Evolutionary conservation across 108 stramenopile species (phyloP).

Genomic region (Fragilariopsis cylindrus): DNA sequence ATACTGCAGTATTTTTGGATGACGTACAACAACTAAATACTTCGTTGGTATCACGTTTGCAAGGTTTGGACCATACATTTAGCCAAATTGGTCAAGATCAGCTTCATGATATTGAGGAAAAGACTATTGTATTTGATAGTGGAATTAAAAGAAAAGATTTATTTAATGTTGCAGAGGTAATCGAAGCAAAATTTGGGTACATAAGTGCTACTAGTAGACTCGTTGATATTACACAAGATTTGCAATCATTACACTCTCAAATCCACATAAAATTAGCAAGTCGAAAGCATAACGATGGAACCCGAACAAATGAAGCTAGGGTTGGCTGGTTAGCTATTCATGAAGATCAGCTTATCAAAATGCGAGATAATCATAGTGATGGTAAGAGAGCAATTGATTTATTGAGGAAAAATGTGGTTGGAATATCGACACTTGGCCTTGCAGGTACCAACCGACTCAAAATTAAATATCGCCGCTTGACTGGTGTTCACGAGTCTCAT

Average conservation of each 20-base stretch:
- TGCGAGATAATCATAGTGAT: not conserved
- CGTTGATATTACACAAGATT: not conserved
- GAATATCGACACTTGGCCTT: not conserved
- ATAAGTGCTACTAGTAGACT: not conserved
- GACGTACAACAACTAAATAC: no score
- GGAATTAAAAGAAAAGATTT: no score
- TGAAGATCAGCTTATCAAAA: not conserved
- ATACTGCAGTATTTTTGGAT: no score
- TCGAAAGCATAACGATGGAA: not conserved
- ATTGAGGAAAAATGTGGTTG: not conserved
- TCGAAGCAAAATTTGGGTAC: not conserved
- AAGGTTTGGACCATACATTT: no score
- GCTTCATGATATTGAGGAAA: no score
- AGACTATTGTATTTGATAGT: no score
- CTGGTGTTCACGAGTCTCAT: not conserved
- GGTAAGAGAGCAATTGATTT: not conserved
- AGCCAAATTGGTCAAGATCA: no score
- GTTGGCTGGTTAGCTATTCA: not conserved
- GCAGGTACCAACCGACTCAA: constrained; percentile 4
- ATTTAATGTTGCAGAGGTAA: no score
- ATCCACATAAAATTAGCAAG: no score
- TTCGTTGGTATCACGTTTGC: no score
- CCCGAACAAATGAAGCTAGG: not conserved
- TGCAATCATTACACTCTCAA: not conserved
- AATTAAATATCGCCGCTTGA: not conserved